Evolutionary conservation across 768 basidiomycete species (phyloP).

Genomic region (Phaeotremella fagi): DNA sequence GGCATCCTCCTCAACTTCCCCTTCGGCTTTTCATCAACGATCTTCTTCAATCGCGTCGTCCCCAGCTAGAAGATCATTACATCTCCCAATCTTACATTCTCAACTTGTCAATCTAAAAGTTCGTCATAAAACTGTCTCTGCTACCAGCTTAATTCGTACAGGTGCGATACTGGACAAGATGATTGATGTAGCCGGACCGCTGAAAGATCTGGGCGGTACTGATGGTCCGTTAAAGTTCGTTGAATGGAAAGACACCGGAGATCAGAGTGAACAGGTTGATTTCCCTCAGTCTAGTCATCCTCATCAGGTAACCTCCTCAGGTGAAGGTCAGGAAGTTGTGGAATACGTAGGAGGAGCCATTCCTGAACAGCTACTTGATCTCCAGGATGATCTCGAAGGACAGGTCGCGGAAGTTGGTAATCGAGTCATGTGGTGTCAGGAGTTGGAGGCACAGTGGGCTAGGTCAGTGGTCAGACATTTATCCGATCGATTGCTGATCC

Average conservation of each 20-base stretch:
- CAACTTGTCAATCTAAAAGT: conserved; percentile 22
- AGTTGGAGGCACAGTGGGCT: conserved; percentile 24
- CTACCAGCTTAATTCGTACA: conserved; percentile 13
- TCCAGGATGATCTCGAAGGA: conserved; percentile 36
- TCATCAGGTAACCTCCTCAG: not conserved
- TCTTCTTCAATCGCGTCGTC: not conserved
- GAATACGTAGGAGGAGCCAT: conserved; percentile 14
- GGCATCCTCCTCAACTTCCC: not conserved
- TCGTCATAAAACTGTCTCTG: conserved; percentile 15
- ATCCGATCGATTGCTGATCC: conserved; percentile 1
- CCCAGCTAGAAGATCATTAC: conserved; percentile 6
- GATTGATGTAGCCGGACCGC: conserved; percentile 33
- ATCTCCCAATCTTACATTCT: conserved; percentile 18
- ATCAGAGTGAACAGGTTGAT: not conserved
- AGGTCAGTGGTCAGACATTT: conserved; percentile 11
- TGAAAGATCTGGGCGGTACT: conserved; percentile 26
- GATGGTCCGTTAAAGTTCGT: conserved; percentile 12
- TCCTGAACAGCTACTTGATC: conserved; percentile 33
- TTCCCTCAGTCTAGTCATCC: not conserved
- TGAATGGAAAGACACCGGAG: not conserved
- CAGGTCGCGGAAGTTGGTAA: conserved; percentile 9
- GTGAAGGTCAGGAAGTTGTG: not conserved
- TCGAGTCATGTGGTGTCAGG: conserved; percentile 16
- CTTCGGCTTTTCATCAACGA: not conserved
- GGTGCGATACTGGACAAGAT: conserved; percentile 30